These are phyloP conservation scores for Mycena vulgaris DNA, from an alignment of 768 basidiomycete genomes.

Conservation along the genomic window DNA sequence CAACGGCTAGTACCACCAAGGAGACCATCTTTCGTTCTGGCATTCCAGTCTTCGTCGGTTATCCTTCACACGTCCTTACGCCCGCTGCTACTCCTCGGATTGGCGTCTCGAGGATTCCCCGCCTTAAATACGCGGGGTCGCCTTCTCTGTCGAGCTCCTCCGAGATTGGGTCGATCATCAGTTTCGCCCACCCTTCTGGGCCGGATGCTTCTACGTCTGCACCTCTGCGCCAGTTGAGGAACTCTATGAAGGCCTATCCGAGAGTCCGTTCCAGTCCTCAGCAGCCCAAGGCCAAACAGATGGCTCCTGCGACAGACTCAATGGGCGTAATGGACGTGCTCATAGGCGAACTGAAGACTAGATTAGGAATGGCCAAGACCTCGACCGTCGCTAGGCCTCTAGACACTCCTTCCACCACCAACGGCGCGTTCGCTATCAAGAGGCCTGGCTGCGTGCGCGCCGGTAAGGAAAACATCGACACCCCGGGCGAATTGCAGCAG, in stretches of 20 bases:
- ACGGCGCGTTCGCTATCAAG: not conserved
- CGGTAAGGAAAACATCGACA: not conserved
- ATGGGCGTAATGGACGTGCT: not conserved
- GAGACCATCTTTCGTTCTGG: not conserved
- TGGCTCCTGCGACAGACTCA: not conserved
- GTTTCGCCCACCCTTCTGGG: not conserved
- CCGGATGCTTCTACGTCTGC: not conserved
- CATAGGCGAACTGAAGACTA: not conserved
- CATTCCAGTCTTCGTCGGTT: slow-evolving; percentile 8
- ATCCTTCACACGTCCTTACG: not conserved
- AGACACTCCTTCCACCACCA: not conserved
- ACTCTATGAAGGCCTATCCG: not conserved
- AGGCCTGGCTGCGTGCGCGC: too few relatives aligned
- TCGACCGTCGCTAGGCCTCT: not conserved
- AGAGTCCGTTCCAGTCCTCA: not conserved
- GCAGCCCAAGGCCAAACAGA: not conserved
- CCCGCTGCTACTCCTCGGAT: not conserved
- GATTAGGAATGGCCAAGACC: not conserved
- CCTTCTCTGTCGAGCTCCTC: not conserved
- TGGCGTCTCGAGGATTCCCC: not conserved
- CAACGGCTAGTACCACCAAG: not conserved
- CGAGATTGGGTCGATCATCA: not conserved
- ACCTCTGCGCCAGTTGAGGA: not conserved
- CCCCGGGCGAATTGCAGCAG: slow-evolving; percentile 19
- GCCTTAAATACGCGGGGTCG: not conserved